A percentile compares a stretch with the other conserved stretches of the same genome.
Evolutionary conservation across 2,329 filamentous ascomycete species (phyloP).

Genomic region (Aspergillus pseudoterreus): DNA sequence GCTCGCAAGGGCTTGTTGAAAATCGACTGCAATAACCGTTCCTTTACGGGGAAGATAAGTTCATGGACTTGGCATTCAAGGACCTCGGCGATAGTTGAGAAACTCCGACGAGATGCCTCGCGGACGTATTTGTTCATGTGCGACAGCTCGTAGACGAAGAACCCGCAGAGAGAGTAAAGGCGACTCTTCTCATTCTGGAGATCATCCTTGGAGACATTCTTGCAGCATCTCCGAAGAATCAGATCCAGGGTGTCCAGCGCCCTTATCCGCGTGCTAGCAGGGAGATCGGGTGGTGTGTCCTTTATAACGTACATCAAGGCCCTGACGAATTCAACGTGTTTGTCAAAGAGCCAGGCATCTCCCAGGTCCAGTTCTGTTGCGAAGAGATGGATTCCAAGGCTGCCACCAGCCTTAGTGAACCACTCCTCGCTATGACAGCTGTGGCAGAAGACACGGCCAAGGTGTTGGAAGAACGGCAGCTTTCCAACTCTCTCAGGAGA

Average conservation of each 20-base stretch:
- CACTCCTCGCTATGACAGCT: constrained; percentile 97
- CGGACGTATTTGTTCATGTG: constrained; percentile 97
- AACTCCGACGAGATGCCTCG: constrained; percentile 75
- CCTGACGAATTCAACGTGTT: constrained; percentile 82
- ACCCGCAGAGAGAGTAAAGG: constrained; percentile 72
- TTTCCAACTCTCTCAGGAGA: constrained; percentile 66
- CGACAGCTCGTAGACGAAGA: constrained; percentile 81
- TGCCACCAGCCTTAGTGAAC: constrained; percentile 95
- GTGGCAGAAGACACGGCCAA: constrained; percentile 83
- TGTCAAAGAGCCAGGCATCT: constrained; percentile 74
- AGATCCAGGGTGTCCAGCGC: constrained; percentile 80
- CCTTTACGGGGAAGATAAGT: constrained; percentile 83
- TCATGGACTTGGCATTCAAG: constrained; percentile 79
- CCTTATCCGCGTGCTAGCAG: constrained; percentile 78
- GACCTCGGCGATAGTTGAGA: constrained; percentile 76
- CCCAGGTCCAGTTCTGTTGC: constrained; percentile 81
- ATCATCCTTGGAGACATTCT: constrained; percentile 76
- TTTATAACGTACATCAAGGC: constrained; percentile 98
- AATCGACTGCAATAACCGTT: constrained; percentile 82
- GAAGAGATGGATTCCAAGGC: constrained; percentile 82
- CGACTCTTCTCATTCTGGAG: constrained; percentile 63
- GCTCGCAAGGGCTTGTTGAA: constrained; percentile 93
- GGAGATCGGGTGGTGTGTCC: constrained; percentile 91
- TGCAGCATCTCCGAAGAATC: constrained; percentile 73
- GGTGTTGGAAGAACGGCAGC: constrained; percentile 78